Evolutionary conservation across 768 basidiomycete species (phyloP), one percentile per base, ranked within the genome.

Genomic region (Leucocoprinus sp.): DNA sequence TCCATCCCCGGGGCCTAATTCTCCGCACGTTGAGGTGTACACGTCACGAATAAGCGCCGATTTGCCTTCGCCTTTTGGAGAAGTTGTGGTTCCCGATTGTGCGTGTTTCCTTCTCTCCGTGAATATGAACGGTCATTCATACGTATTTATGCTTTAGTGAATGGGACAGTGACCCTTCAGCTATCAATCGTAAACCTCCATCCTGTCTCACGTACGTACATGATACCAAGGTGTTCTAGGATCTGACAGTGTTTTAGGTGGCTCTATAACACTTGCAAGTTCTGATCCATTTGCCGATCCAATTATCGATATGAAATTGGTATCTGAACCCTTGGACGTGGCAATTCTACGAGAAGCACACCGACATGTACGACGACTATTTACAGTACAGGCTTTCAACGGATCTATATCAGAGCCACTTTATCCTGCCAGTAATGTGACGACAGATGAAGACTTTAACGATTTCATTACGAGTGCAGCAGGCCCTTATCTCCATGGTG

Each of bases 401-500:
- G 31, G 27, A 6, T 46, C 43, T 9, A 33, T 53, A 8, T 40
- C 22, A 4, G 42, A n/a, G 2, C 26, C 36, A 12, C 4, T 41
- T 4, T 23, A n/a, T 2, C 42, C 49, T 22, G 37, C 47, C 21
- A 39, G 46, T 0, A 45, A 50, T 26, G 19, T 31, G 8, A 33
- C 33, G 3, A 26, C 49, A 8, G 43, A 39, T 3, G 41, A 22
- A 5, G 42, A 50, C 9, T 22, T 50, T 11, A 46, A 50, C 11
- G 28, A 27, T 0, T 60, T 50, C 37, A 42, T 66, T 5, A 53
- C 59, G 2, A 36, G 48, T 5, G 52, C 41, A 22, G 48, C 51
- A 3, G 28, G 40, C 6, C 55, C 63, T 1, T 46, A 57, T 8
- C 54, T 51, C 23, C 69, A 70, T 53, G 58, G 60, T 8, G 57